Evolutionary conservation across 2,329 filamentous ascomycete species (phyloP).

Genomic region (Calonectria fujianensis): DNA sequence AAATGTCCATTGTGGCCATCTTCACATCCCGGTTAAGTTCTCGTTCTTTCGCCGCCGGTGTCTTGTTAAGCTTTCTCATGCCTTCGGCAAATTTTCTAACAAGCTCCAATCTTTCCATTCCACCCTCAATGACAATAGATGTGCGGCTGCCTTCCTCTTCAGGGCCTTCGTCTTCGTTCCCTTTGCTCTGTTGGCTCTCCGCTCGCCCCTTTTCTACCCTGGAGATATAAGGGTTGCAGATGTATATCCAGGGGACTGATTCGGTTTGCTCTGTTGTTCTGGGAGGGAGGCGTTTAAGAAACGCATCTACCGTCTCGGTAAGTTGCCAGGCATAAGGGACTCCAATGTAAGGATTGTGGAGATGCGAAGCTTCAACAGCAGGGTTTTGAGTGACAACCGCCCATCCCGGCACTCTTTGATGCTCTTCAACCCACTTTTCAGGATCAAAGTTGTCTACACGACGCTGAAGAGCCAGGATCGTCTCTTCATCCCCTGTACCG

Average conservation of each 20-base stretch:
- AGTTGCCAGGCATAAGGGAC: conserved; percentile 76
- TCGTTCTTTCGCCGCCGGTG: conserved; percentile 61
- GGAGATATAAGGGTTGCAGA: conserved; percentile 77
- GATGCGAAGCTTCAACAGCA: conserved; percentile 53
- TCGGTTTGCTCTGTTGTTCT: conserved; percentile 71
- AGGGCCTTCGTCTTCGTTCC: conserved; percentile 70
- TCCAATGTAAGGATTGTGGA: conserved; percentile 77
- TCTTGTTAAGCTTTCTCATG: conserved; percentile 62
- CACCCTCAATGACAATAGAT: conserved; percentile 70
- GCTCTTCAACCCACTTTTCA: conserved; percentile 64
- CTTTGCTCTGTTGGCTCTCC: conserved; percentile 62
- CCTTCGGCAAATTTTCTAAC: conserved; percentile 69
- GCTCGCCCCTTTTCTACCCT: conserved; percentile 59
- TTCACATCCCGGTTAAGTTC: conserved; percentile 71
- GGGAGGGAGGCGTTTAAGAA: conserved; percentile 81
- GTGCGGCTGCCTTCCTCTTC: conserved; percentile 68
- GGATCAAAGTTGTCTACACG: conserved; percentile 71
- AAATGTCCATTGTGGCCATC: conserved; percentile 72
- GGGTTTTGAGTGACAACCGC: conserved; percentile 48
- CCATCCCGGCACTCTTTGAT: conserved; percentile 53
- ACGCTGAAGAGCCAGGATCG: conserved; percentile 67
- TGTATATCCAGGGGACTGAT: conserved; percentile 81
- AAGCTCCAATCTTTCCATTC: conserved; percentile 69
- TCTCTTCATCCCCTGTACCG: conserved; percentile 72
- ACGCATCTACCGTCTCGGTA: conserved; percentile 77